phyloP scores from a whole-genome alignment of 345 rosid genomes.

The Eucalyptus erythrocorys region DNA sequence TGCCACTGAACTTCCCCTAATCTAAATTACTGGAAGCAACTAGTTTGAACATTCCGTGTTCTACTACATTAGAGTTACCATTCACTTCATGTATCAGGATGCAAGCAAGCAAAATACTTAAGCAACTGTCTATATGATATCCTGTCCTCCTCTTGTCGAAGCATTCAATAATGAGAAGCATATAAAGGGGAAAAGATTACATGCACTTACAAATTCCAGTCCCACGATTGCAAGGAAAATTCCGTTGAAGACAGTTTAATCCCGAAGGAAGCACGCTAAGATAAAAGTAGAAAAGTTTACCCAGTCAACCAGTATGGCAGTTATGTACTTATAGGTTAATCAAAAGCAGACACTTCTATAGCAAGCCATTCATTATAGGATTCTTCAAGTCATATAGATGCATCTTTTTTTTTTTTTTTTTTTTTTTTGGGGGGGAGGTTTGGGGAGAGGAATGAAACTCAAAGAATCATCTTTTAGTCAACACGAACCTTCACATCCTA shows the following conservation, averaged over 20 bases:
- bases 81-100: neutral
- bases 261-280: slow-evolving; percentile 30
- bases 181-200: neutral
- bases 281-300: neutral
- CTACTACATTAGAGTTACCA: neutral
- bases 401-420: neutral
- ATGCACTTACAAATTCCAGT: slow-evolving; percentile 42
- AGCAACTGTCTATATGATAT: neutral
- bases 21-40: neutral
- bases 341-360: neutral
- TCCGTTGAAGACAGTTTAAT: slow-evolving; percentile 55
- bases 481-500: neutral
- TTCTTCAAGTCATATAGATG: neutral
- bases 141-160: neutral
- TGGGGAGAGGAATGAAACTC: neutral
- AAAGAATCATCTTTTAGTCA: neutral
- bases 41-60: neutral
- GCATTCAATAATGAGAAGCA: neutral
- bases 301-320: neutral
- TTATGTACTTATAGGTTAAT: neutral
- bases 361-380: neutral
- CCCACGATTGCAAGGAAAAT: slow-evolving; percentile 51
- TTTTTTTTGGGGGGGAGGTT: no score
- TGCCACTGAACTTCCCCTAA: neutral
- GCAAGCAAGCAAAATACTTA: neutral